A percentile compares a stretch with the other conserved stretches of the same genome.
Conservation (phyloP, 179 eudicot genomes). For the Nepenthes alata region DNA sequence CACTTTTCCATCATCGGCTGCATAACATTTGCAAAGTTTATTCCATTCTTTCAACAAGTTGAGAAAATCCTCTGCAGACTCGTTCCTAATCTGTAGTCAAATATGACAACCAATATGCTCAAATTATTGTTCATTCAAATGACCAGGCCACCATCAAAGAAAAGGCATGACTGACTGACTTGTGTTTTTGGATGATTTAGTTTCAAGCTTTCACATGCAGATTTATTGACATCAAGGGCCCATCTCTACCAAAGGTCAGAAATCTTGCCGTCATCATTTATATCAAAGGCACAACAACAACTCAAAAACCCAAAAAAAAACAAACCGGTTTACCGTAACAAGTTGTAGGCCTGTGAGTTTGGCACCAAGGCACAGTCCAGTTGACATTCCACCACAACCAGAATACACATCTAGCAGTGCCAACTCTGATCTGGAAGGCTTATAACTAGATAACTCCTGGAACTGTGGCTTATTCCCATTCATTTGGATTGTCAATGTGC, state of each 20-base stretch:
- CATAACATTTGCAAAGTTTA: slow-evolving; percentile 50
- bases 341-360: slow-evolving; percentile 57
- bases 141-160: neutral
- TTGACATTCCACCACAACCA: slow-evolving; percentile 99
- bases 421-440: slow-evolving; percentile 26
- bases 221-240: slow-evolving; percentile 64
- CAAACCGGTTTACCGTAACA: slow-evolving; percentile 47
- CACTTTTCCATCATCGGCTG: slow-evolving; percentile 12
- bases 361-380: slow-evolving; percentile 88
- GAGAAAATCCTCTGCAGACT: slow-evolving; percentile 73
- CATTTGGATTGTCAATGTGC: slow-evolving; percentile 16
- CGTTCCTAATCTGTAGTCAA: slow-evolving; percentile 60
- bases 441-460: slow-evolving; percentile 14
- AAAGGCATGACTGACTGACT: slow-evolving; percentile 26
- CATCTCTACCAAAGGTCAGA: slow-evolving; percentile 45
- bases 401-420: slow-evolving; percentile 73
- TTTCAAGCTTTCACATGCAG: slow-evolving; percentile 83
- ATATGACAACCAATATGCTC: neutral
- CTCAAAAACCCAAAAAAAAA: slow-evolving; percentile 3
- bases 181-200: slow-evolving; percentile 80
- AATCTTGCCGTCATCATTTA: neutral
- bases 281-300: too few species aligned
- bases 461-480: slow-evolving; percentile 17
- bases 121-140: neutral
- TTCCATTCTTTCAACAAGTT: slow-evolving; percentile 81